Conservation (phyloP, 148 eudicot species). For the Spergularia bocconei region DNA sequence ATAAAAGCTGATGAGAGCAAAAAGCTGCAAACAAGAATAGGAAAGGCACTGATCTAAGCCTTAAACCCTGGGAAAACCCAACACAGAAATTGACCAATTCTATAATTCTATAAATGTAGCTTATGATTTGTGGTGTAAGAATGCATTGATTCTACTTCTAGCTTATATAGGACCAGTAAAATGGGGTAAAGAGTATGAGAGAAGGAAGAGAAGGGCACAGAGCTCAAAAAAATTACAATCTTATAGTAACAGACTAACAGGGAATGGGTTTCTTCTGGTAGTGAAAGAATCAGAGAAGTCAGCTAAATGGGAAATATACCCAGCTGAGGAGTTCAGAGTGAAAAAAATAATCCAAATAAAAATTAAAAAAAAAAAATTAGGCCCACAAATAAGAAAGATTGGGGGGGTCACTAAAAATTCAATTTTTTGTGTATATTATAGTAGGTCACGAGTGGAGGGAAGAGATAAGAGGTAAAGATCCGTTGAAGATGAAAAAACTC, state of each 20-base stretch:
- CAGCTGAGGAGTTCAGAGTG: conserved; percentile 18
- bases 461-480: conserved; percentile 38
- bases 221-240: conserved; percentile 28
- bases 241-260: conserved; percentile 9
- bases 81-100: conserved; percentile 9
- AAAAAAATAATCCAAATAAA: neutral
- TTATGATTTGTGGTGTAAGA: conserved; percentile 5
- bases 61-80: conserved; percentile 28
- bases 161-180: conserved; percentile 23
- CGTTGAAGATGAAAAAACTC: conserved; percentile 27
- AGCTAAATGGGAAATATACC: conserved; percentile 22
- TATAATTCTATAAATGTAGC: conserved; percentile 22
- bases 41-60: conserved; percentile 9
- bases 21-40: conserved; percentile 33
- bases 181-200: conserved; percentile 4
- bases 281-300: conserved; percentile 28
- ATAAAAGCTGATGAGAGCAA: conserved; percentile 15
- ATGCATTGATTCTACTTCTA: conserved; percentile 16
- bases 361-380: conserved; percentile 1
- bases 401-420: conserved; percentile 2
- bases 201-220: conserved; percentile 24
- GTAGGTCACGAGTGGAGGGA: conserved; percentile 35
- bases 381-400: conserved; percentile 27
- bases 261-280: conserved; percentile 30
- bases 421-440: conserved; percentile 13